These are phyloP conservation scores for Chlorokybus atmophyticus DNA, from an alignment of 139 green algal species.

Conservation along the genomic window DNA sequence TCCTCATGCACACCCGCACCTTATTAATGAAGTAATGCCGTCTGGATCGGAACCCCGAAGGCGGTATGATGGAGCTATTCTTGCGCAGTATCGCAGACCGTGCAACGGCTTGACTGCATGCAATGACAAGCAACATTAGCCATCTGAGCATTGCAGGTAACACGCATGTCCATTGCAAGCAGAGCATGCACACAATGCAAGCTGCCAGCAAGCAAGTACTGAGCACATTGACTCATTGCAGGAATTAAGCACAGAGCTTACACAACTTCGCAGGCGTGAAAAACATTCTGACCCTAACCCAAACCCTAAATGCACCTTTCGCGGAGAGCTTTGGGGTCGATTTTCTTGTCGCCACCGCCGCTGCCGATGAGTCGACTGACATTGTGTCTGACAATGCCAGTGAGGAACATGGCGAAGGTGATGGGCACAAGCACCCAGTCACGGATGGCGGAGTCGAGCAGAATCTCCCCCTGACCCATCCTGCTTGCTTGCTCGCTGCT, in stretches of 20 bases:
- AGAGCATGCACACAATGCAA: background rate
- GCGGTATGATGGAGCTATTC: slow-evolving; percentile 8
- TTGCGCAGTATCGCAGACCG: slow-evolving; percentile 13
- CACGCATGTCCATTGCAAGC: slow-evolving; percentile 6
- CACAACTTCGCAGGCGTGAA: background rate
- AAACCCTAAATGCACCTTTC: slow-evolving; percentile 6
- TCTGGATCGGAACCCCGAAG: slow-evolving; percentile 1
- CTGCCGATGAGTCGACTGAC: slow-evolving; percentile 24
- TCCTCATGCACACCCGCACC: background rate
- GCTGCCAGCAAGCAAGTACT: background rate
- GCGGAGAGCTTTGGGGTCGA: slow-evolving; percentile 21
- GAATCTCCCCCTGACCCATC: slow-evolving; percentile 9
- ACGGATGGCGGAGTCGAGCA: slow-evolving; percentile 34
- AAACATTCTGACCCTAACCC: background rate
- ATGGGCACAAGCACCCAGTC: slow-evolving; percentile 41
- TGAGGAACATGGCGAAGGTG: slow-evolving; percentile 42
- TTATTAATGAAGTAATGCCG: slow-evolving; percentile 23
- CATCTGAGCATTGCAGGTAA: background rate
- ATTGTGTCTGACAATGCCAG: slow-evolving; percentile 33
- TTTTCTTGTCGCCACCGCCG: slow-evolving; percentile 1
- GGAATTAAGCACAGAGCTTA: background rate
- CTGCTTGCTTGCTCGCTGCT: background rate
- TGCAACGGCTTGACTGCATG: slow-evolving; percentile 21
- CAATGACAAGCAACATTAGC: background rate
- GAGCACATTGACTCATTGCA: background rate